A percentile compares a stretch with the other conserved stretches of the same genome.
Conservation (phyloP, 2,329 filamentous ascomycete species). For the Fusarium xylarioides region DNA sequence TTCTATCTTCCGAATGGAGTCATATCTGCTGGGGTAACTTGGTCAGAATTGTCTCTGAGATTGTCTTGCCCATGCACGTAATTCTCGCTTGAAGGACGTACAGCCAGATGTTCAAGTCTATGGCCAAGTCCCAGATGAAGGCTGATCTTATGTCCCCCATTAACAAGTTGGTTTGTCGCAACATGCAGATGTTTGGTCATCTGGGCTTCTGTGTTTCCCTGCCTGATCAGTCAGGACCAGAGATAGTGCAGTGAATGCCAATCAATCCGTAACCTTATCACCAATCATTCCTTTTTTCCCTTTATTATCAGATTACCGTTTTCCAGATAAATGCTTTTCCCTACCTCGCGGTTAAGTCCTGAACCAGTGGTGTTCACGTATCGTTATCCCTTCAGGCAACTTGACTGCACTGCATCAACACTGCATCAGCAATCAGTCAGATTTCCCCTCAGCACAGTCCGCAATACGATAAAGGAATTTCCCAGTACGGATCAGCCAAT, state of each 20-base stretch:
- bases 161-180: accelerated
- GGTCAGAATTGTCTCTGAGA: too few species aligned
- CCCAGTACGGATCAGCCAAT: accelerated
- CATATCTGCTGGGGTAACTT: too few species aligned
- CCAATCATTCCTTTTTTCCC: background rate
- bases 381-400: background rate
- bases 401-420: accelerated
- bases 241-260: background rate
- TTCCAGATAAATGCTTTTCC: too few species aligned
- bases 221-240: accelerated
- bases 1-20: background rate
- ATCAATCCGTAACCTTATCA: accelerated
- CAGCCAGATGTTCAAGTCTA: accelerated
- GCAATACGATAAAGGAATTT: accelerated
- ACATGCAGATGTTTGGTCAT: accelerated
- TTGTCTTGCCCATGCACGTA: background rate
- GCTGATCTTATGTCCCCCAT: too few species aligned
- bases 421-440: accelerated
- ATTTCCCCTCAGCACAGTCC: accelerated
- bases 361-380: background rate
- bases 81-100: background rate
- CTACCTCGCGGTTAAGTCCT: background rate
- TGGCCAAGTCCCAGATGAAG: accelerated
- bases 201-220: background rate
- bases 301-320: accelerated